Conservation (phyloP, 2,329 filamentous ascomycete species). For the Shiraia bambusicola region DNA sequence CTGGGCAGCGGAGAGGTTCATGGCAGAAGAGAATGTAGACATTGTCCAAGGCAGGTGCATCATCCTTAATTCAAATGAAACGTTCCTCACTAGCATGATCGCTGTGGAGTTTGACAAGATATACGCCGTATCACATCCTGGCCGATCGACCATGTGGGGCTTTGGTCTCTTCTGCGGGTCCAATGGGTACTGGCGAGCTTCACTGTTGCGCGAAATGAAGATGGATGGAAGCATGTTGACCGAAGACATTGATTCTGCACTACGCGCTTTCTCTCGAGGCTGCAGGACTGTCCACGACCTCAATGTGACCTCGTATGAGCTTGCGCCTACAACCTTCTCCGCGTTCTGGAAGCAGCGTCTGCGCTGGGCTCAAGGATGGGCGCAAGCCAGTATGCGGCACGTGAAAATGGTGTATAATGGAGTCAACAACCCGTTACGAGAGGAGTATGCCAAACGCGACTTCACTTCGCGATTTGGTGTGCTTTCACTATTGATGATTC, state of each 20-base stretch:
- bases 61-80: constrained; percentile 48
- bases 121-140: constrained; percentile 51
- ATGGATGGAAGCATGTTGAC: constrained; percentile 52
- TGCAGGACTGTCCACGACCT: constrained; percentile 48
- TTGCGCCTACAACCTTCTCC: constrained; percentile 46
- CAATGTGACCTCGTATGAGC: constrained; percentile 49
- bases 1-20: constrained; percentile 49
- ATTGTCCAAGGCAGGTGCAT: constrained; percentile 53
- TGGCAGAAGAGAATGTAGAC: constrained; percentile 41
- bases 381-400: constrained; percentile 46
- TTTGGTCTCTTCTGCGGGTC: constrained; percentile 49
- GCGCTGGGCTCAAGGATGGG: constrained; percentile 51
- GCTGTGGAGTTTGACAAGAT: constrained; percentile 53
- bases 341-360: constrained; percentile 51
- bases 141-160: constrained; percentile 46
- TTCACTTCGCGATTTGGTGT: constrained; percentile 43
- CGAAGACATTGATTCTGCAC: constrained; percentile 51
- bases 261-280: constrained; percentile 45
- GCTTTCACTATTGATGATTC: constrained; percentile 46
- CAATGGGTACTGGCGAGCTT: constrained; percentile 50
- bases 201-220: constrained; percentile 43
- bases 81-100: constrained; percentile 47
- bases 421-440: constrained; percentile 4
- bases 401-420: constrained; percentile 39
- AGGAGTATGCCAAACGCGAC: constrained; percentile 26